Evolutionary conservation across 495 filamentous ascomycete species (phyloP).

Genomic region (Neurospora sp.): DNA sequence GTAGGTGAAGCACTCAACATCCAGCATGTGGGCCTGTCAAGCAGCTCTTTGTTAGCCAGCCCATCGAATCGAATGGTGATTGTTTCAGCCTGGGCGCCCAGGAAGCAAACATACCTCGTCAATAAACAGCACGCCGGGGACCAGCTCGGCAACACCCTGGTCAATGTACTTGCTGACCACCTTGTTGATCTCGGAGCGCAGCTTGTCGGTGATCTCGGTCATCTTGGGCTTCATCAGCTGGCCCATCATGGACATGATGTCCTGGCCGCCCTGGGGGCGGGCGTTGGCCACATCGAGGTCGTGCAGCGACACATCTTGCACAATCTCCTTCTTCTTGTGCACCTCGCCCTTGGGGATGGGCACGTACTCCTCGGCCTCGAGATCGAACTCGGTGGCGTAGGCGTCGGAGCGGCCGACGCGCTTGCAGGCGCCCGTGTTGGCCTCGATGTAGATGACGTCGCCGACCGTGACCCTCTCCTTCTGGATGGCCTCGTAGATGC

Average conservation of each 20-base stretch:
- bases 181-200: constrained; percentile 94
- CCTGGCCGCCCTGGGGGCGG: constrained; percentile 88
- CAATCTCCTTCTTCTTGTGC: constrained; percentile 99
- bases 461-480: constrained; percentile 94
- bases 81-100: background rate
- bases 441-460: constrained; percentile 98
- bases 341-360: constrained; percentile 97
- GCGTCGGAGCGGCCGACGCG: constrained; percentile 90
- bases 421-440: constrained; percentile 95
- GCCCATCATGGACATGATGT: constrained; percentile 99
- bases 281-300: constrained; percentile 96
- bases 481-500: constrained; percentile 97
- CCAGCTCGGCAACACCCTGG: constrained; percentile 93
- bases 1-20: constrained; percentile 98
- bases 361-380: constrained; percentile 97
- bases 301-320: constrained; percentile 96
- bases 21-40: constrained; percentile 88
- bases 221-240: constrained; percentile 98
- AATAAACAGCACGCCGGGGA: constrained; percentile 95
- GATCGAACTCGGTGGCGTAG: constrained; percentile 95
- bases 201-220: constrained; percentile 96
- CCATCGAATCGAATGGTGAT: background rate
- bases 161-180: constrained; percentile 97
- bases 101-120: constrained; percentile 62
- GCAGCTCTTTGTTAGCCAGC: constrained; percentile 13